Evolutionary conservation across 306 rosid genomes (phyloP), one percentile per base, ranked within the genome.

Genomic region (Lotus japonicus): DNA sequence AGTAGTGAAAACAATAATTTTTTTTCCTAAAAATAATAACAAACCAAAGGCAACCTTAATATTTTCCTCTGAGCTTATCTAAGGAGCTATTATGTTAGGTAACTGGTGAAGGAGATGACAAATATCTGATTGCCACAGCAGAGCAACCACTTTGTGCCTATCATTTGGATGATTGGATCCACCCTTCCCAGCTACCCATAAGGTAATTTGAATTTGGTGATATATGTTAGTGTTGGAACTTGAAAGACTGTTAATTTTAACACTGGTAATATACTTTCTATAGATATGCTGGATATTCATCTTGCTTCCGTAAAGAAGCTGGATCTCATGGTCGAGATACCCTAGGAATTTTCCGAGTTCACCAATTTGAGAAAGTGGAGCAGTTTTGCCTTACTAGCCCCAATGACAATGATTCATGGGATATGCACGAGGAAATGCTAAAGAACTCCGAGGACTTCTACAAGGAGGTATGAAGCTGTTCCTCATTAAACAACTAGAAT

Each of bases 41-140:
- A 1, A 26, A 26, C 31, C 31, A 26, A 26, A 26, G 7, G 5
- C 36, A 7, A 31, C 7, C 36, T 31, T 31, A 26, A 1, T 26
- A 0, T 31, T 31, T 31, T 31, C 36, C 36, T 31, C 7, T 17
- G 10, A 64, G 19, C 36, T 46, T 14, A 14, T 4, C 11, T 45
- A 36, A 42, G 9, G 15, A 23, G 38, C 38, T 62, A 36, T 48
- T 71, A 43, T 76, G 50, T 19, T 58, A 91, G 97, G 96, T 91
- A 55, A 88, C 97, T n/a, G 99, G 99, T 36, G 99, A 95, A 74
- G 99, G 97, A 38, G 99, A 95, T 67, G 97, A 95, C 83, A 95
- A 95, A 67, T 95, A 90, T 82, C 81, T 95, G 80, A 95, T 90
- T 81, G 99, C 99, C 69, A 95, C 97, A 5, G 95, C 96, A 28